Evolutionary conservation across 2,329 filamentous ascomycete genomes (phyloP).

Genomic region (Gyromitra esculenta): DNA sequence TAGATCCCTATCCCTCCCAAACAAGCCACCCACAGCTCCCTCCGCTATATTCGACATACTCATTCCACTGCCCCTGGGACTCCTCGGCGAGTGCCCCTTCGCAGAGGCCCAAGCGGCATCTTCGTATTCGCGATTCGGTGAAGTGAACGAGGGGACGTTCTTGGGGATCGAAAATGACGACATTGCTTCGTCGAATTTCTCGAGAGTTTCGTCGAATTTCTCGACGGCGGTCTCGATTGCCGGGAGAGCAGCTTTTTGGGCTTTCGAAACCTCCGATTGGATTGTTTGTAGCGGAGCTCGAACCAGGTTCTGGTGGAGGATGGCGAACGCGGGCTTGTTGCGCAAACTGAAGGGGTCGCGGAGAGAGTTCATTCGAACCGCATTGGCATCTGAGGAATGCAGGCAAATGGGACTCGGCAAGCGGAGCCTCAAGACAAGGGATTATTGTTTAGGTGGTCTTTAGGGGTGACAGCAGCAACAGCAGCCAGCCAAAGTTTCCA

Average conservation of each 20-base stretch:
- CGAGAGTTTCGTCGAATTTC: constrained; percentile 50
- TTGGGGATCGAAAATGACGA: constrained; percentile 73
- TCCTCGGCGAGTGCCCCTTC: constrained; percentile 62
- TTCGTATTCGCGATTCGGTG: constrained; percentile 72
- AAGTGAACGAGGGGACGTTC: constrained; percentile 74
- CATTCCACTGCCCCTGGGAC: constrained; percentile 59
- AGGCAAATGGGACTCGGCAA: background rate
- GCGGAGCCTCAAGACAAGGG: background rate
- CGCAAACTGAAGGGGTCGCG: constrained; percentile 56
- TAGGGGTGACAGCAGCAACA: constrained; percentile 24
- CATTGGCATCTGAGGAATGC: constrained; percentile 12
- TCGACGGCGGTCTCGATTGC: constrained; percentile 53
- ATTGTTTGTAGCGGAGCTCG: constrained; percentile 41
- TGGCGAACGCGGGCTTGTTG: constrained; percentile 52
- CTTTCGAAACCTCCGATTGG: constrained; percentile 42
- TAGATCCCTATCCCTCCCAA: constrained; percentile 71
- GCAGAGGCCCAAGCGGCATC: constrained; percentile 72
- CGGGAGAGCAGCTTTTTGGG: constrained; percentile 48
- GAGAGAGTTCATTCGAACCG: constrained; percentile 55
- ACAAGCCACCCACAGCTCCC: constrained; percentile 71
- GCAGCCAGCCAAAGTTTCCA: constrained; percentile 19
- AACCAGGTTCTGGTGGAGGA: constrained; percentile 48
- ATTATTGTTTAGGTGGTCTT: constrained; percentile 51
- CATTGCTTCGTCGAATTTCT: constrained; percentile 46
- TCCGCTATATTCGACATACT: constrained; percentile 67